phyloP scores from a whole-genome alignment of 768 basidiomycete species.

The Suillus luteus region DNA sequence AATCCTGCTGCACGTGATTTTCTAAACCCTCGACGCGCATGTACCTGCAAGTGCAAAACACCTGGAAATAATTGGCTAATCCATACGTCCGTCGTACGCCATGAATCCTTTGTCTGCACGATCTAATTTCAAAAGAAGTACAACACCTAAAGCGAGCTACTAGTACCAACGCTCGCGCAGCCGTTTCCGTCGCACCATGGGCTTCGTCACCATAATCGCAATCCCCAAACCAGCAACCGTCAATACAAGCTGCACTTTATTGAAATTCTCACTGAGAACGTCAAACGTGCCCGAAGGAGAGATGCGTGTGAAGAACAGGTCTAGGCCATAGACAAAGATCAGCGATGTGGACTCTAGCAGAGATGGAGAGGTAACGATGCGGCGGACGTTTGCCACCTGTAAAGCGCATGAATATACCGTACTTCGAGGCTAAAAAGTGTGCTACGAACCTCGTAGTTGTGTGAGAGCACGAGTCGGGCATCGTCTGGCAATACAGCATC shows the following conservation, averaged over 20 bases:
- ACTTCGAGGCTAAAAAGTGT: constrained; percentile 22
- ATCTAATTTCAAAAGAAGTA: background rate
- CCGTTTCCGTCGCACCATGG: constrained; percentile 73
- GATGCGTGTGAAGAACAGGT: constrained; percentile 85
- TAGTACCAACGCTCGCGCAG: constrained; percentile 73
- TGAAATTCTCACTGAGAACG: constrained; percentile 88
- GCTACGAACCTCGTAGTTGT: constrained; percentile 50
- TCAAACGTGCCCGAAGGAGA: constrained; percentile 92
- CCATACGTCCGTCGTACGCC: too few species aligned
- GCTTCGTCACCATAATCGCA: constrained; percentile 81
- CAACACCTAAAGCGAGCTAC: background rate
- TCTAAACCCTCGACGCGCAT: too few species aligned
- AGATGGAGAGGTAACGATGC: constrained; percentile 78
- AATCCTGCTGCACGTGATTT: too few species aligned
- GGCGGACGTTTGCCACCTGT: constrained; percentile 68
- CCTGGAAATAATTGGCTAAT: too few species aligned
- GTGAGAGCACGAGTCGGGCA: constrained; percentile 55
- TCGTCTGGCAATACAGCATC: constrained; percentile 80
- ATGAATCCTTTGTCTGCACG: background rate
- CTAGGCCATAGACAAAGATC: constrained; percentile 83
- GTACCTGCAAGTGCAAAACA: too few species aligned
- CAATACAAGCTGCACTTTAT: constrained; percentile 86
- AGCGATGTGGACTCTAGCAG: constrained; percentile 91
- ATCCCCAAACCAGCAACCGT: constrained; percentile 71
- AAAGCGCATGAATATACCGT: constrained; percentile 1